Evolutionary conservation across 2,329 filamentous ascomycete species (phyloP).

Genomic region (Apiospora pterosperma): DNA sequence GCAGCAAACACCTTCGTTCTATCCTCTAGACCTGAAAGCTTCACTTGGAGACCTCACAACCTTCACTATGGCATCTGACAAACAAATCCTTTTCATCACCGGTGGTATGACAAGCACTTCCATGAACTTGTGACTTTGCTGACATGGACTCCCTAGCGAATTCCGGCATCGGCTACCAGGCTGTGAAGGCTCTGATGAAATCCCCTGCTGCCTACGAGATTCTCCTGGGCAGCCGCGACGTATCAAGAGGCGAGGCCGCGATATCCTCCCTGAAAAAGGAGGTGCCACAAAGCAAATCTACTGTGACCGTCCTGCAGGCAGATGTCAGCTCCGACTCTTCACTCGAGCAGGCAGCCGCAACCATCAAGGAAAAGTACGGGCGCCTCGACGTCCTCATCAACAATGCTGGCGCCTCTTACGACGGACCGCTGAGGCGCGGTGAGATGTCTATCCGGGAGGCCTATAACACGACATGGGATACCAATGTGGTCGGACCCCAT

Average conservation of each 20-base stretch:
- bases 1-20: no score
- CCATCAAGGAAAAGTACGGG: slow-evolving; percentile 36
- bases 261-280: not conserved
- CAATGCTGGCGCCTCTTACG: slow-evolving; percentile 37
- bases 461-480: slow-evolving; percentile 43
- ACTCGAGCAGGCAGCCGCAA: slow-evolving; percentile 31
- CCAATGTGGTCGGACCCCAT: slow-evolving; percentile 46
- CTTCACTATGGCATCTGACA: no score
- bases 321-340: slow-evolving; percentile 52
- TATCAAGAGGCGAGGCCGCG: not conserved
- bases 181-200: not conserved
- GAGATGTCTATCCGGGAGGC: slow-evolving; percentile 26
- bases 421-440: not conserved
- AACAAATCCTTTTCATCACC: no score
- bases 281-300: slow-evolving; percentile 51
- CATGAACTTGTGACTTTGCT: no score
- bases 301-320: slow-evolving; percentile 37
- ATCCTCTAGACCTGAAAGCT: no score
- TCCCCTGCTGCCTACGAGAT: not conserved
- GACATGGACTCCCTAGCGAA: no score
- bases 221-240: not conserved
- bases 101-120: no score
- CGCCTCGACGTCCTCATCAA: slow-evolving; percentile 52
- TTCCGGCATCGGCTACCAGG: not conserved
- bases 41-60: no score